Base-by-base conservation (phyloP, 1,284 basidiomycete genomes). In the Naganishia albida region DNA sequence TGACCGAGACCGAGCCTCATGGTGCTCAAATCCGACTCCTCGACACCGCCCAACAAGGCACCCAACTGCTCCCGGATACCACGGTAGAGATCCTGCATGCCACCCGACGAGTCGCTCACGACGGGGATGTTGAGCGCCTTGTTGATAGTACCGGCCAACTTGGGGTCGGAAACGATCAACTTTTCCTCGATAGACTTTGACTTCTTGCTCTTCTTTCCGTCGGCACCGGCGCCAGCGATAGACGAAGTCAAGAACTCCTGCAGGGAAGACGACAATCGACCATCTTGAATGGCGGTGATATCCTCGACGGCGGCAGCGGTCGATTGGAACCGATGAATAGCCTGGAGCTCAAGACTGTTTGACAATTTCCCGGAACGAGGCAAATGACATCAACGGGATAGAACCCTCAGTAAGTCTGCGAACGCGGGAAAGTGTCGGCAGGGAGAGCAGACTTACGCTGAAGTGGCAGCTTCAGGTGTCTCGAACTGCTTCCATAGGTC, bases 301-400 rank as follows among this genome's bases (percentile, higher is more conserved):
- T 98, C 95, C 80, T 98, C 94, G n/a, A 99, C 95, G n/a, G 96
- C 95, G 25, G 89, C 88, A 30, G 92, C 96, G 12, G 95, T 98
- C 53, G 93, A 95, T 42, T 90, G 90, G 81, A 99, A 99, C 63
- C 93, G 90, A 82, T 99, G 95, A 65, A 99, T 84, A 48, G 93
- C 91, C 78, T 95, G 92, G 66, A 99, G 83, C 81, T 97, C 96
- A 69, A 97, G 82, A 56, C 93, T 95, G 68, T 54, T 44, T 23
- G 34, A 34, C 34, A n/a, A 20, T 56, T 39, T 34, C 43, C 13
- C 59, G 20, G 38, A 20, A 62, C 2, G 65, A 59, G 40, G 56
- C 30, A 49, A 44, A 49, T 49, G 38, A 55, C 30, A 49, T 60
- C 59, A 62, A 62, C 53, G 28, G 34, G 42, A 52, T 57, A 39